Conservation (phyloP, 495 filamentous ascomycete species). For the Talaromyces borbonicus region DNA sequence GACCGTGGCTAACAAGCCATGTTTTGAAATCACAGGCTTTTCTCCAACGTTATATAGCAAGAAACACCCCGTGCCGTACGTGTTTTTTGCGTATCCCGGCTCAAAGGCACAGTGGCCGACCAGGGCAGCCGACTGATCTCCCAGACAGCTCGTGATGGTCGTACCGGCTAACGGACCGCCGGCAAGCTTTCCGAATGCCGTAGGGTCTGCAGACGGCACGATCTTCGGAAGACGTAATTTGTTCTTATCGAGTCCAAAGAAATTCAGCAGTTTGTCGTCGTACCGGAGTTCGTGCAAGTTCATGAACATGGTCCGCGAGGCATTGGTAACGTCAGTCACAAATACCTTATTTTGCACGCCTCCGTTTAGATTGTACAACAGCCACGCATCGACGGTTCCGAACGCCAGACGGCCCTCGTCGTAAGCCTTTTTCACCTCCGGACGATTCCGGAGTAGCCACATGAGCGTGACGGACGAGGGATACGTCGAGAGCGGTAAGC, state of each 20-base stretch:
- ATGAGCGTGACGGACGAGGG: slow-evolving; percentile 83
- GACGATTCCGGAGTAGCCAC: slow-evolving; percentile 73
- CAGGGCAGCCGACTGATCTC: slow-evolving; percentile 87
- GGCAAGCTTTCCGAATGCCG: slow-evolving; percentile 60
- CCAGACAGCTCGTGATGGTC: slow-evolving; percentile 76
- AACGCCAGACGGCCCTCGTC: slow-evolving; percentile 73
- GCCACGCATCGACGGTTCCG: slow-evolving; percentile 88
- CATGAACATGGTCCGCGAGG: slow-evolving; percentile 94
- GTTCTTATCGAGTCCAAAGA: slow-evolving; percentile 63
- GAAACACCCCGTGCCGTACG: slow-evolving; percentile 94
- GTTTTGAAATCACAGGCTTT: slow-evolving; percentile 79
- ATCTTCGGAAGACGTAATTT: slow-evolving; percentile 70
- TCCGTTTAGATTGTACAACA: slow-evolving; percentile 84
- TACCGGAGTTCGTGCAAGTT: slow-evolving; percentile 76
- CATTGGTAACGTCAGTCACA: slow-evolving; percentile 89
- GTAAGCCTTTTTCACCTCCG: slow-evolving; percentile 64
- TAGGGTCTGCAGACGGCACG: slow-evolving; percentile 72
- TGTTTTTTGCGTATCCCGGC: slow-evolving; percentile 88
- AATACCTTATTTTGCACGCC: slow-evolving; percentile 57
- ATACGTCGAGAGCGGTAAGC: slow-evolving; percentile 87
- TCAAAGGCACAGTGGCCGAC: slow-evolving; percentile 88
- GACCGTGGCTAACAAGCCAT: slow-evolving; percentile 81
- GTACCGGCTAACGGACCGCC: slow-evolving; percentile 56
- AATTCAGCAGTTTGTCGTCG: slow-evolving; percentile 68
- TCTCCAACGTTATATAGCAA: slow-evolving; percentile 88